A percentile compares a stretch with the other conserved stretches of the same genome.
Evolutionary conservation across 805 yeast species (phyloP).

Genomic region (Wickerhamiella dianesei): DNA sequence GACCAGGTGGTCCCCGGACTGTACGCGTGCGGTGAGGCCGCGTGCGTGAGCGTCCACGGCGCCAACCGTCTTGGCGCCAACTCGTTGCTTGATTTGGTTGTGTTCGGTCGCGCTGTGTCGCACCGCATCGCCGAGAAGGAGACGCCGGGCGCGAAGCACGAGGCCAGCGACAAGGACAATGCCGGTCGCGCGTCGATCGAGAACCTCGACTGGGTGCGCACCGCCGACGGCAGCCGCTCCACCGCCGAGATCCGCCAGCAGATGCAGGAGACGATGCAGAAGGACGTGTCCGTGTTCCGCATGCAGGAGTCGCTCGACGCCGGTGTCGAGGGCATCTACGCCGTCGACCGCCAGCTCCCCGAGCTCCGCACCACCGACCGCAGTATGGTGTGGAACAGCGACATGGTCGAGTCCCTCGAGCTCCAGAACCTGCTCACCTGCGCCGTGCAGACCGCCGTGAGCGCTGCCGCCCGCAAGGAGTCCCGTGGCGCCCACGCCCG

Average conservation of each 20-base stretch:
- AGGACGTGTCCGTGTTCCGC: slow-evolving; percentile 94
- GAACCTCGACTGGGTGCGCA: slow-evolving; percentile 79
- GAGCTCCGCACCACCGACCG: slow-evolving; percentile 84
- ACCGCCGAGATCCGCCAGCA: slow-evolving; percentile 82
- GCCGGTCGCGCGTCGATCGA: slow-evolving; percentile 75
- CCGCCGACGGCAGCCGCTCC: slow-evolving; percentile 62
- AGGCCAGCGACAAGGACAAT: slow-evolving; percentile 37
- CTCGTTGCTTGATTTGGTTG: slow-evolving; percentile 90
- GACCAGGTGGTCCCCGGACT: slow-evolving; percentile 88
- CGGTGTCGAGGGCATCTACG: slow-evolving; percentile 70
- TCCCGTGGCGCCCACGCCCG: slow-evolving; percentile 99
- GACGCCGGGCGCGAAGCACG: slow-evolving; percentile 75
- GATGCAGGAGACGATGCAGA: slow-evolving; percentile 95
- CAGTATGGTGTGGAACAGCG: slow-evolving; percentile 98
- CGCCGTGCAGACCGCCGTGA: slow-evolving; percentile 87
- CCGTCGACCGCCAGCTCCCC: slow-evolving; percentile 58
- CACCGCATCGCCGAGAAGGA: slow-evolving; percentile 76
- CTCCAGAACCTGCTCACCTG: slow-evolving; percentile 92
- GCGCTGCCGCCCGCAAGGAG: slow-evolving; percentile 92
- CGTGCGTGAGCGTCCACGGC: slow-evolving; percentile 98
- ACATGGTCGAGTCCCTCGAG: slow-evolving; percentile 89
- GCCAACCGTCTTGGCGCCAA: slow-evolving; percentile 99
- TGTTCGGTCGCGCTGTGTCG: slow-evolving; percentile 96
- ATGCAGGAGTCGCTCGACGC: slow-evolving; percentile 80
- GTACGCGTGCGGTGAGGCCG: slow-evolving; percentile 97